Evolutionary conservation across 768 basidiomycete genomes (phyloP), one percentile per base, ranked within the genome.

Genomic region (Kwoniella bestiolae): DNA sequence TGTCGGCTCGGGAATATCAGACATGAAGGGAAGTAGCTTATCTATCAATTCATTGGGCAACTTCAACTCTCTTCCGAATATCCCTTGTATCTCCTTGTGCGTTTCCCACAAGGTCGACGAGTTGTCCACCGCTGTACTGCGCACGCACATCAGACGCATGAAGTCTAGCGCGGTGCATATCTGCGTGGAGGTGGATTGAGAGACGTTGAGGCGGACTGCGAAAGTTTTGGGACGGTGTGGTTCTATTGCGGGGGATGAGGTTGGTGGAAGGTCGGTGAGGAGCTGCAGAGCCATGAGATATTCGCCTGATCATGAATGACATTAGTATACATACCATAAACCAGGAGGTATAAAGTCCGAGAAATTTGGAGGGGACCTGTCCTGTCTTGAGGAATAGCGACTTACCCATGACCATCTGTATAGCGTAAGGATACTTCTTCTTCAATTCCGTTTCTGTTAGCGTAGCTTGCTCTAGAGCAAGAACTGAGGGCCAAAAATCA

Each of bases 391-490:
- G 5, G 28, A 18, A 38, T 5, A 31, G 44, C 38, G 32, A 64
- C 63, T 41, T 35, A 64, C 63, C 56, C 25, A 64, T 18, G 3
- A 28, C 55, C 63, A 64, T 64, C 26, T 64, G 63, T 23, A 64
- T 46, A 41, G 55, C 55, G 44, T 57, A 64, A 5, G 63, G 63
- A 21, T 57, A 58, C 32, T 57, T 57, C 1, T 29, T 47, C 7
- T 31, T 26, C 45, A 57, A 28, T 1, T 35, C 45, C 8, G 29
- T 50, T 32, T 64, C 63, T 11, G 11, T 11, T 28, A 25, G 9
- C 12, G 29, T 47, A 44, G 63, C 63, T 32, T 64, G 63, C n/a
- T 64, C 63, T 25, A 64, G 38, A 2, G 63, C 63, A n/a, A 64
- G 46, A 11, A 56, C 63, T 64, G 26, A 16, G 4, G 29, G 18